These are phyloP conservation scores for Entelexis sorbosivorans DNA, from an alignment of 1,139 yeast genomes.

Conservation along the genomic window DNA sequence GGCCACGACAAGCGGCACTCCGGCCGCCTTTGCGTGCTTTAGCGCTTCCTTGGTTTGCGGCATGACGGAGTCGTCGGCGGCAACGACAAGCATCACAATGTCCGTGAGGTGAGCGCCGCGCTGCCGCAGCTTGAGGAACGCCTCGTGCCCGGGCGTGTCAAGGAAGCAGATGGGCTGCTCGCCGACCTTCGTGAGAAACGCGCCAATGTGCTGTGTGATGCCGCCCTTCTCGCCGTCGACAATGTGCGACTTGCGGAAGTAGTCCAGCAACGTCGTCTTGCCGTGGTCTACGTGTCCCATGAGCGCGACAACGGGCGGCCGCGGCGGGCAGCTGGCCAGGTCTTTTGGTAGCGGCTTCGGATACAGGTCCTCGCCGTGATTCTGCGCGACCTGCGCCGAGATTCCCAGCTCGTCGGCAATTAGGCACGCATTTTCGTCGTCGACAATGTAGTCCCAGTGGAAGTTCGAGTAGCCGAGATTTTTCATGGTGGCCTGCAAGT, in stretches of 20 bases:
- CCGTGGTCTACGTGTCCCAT: constrained; percentile 99
- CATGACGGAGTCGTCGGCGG: constrained; percentile 96
- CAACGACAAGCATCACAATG: constrained; percentile 85
- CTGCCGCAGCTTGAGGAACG: constrained; percentile 90
- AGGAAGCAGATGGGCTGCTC: constrained; percentile 72
- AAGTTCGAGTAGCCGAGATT: constrained; percentile 67
- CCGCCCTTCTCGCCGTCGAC: constrained; percentile 90
- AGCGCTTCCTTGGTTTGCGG: constrained; percentile 96
- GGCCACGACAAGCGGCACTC: constrained; percentile 83
- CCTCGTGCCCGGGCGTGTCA: constrained; percentile 98
- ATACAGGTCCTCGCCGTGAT: constrained; percentile 53
- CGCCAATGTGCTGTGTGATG: constrained; percentile 96
- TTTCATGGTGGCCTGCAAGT: constrained; percentile 47
- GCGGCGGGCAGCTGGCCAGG: constrained; percentile 37
- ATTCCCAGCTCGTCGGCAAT: constrained; percentile 84
- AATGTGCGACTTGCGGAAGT: constrained; percentile 68
- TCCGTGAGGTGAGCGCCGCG: constrained; percentile 94
- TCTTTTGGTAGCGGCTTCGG: constrained; percentile 35
- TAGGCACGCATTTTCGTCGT: constrained; percentile 71
- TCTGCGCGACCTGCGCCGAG: constrained; percentile 46
- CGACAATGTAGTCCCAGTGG: constrained; percentile 68
- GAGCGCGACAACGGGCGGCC: constrained; percentile 92
- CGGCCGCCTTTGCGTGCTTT: constrained; percentile 75
- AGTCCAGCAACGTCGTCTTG: constrained; percentile 84
- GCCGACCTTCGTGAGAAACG: constrained; percentile 54